Base-by-base conservation (phyloP, 1,284 basidiomycete species). In the Apiotrichum montevideense region DNA sequence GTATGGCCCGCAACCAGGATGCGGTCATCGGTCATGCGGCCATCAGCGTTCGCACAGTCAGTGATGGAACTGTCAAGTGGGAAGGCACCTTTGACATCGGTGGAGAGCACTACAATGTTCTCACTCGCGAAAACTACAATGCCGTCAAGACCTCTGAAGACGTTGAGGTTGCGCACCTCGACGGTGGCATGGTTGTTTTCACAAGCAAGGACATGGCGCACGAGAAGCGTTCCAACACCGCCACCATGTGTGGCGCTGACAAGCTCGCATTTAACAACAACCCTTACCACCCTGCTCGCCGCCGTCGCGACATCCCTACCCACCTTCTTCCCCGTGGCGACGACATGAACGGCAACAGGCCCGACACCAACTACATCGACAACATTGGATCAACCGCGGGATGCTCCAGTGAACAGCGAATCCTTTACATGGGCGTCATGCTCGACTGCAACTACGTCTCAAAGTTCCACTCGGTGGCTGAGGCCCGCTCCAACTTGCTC, bases 371-470 rank as follows among this genome's bases (percentile, higher is more conserved):
- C 73, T 91, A 87, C 68, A 80, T 81, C 51, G 74, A 81, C 64
- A 78, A 73, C 41, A 92, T 92, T 63, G 87, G 85, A 34, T 77
- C 82, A 29, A 84, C 80, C 1, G 71, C 75, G 2, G 90, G 91
- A 9, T 95, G 91, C 72, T 87, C 90, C 1, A 83, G 77, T 46
- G 79, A 81, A 0, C 86, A 87, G 68, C 83, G 84, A 76, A 81
- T 92, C 56, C 84, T 91, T 62, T 80, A 86, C 75, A 71, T 77
- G 63, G 91, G 91, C 29, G 87, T 93, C 45, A 91, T 91, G 0
- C 85, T 90, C 2, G 91, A 96, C 73, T 95, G 90, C 74, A 84
- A 82, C 62, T 94, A 93, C 66, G 82, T 85, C 3, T 66, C 76
- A 15, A 78, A 80, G 46, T 87, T 88, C 65, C 84, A 83, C 35